Conservation (phyloP, 257 asterid genomes). For the Apocynum venetum region DNA sequence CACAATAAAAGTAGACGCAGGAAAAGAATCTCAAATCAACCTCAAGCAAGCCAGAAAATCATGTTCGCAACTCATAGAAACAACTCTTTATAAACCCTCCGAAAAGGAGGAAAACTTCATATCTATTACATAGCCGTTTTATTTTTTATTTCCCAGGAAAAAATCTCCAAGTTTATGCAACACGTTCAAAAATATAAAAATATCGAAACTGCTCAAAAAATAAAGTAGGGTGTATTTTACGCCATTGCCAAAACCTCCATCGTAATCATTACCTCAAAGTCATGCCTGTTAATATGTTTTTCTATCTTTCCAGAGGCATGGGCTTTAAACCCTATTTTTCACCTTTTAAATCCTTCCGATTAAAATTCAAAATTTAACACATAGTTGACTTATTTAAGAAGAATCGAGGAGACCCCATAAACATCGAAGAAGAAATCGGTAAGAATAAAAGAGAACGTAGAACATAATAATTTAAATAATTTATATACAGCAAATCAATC, state of each 20-base stretch:
- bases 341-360: not conserved
- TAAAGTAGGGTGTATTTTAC: not conserved
- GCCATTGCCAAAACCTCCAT: constrained; percentile 4
- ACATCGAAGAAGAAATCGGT: not conserved
- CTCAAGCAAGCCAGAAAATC: not conserved
- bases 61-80: not conserved
- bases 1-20: not conserved
- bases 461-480: too few species aligned
- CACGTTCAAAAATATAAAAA: not conserved
- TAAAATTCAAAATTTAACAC: not conserved
- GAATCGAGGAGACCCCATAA: not conserved
- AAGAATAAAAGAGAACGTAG: not conserved
- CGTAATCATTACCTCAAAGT: not conserved
- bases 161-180: not conserved
- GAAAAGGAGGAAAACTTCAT: not conserved
- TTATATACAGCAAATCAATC: not conserved
- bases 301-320: not conserved
- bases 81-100: not conserved
- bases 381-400: constrained; percentile 14
- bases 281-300: not conserved
- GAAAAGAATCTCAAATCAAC: not conserved
- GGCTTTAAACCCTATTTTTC: constrained; percentile 1
- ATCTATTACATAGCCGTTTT: not conserved
- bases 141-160: too few species aligned
- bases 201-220: not conserved